Conservation (phyloP, 495 filamentous ascomycete species). For the Aspergillus diversus region DNA sequence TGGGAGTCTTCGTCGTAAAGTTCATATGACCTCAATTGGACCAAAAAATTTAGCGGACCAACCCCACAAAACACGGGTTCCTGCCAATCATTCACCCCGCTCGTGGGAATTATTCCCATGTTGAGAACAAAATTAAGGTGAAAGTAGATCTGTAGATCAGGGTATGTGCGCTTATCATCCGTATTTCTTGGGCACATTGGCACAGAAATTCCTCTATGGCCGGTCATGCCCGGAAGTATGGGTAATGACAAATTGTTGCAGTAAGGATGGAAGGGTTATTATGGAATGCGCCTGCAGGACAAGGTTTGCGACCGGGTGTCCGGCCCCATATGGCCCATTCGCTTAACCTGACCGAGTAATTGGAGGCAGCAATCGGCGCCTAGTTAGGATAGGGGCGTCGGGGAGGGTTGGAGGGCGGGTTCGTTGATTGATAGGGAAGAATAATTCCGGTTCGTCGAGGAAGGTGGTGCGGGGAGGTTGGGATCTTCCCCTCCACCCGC, state of each 20-base stretch:
- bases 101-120: background rate
- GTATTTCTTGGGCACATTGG: background rate
- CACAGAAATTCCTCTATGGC: background rate
- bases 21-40: too few species aligned
- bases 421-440: background rate
- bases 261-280: conserved; percentile 4
- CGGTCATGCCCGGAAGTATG: background rate
- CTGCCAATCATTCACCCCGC: too few species aligned
- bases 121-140: conserved; percentile 3
- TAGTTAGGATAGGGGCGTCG: background rate
- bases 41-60: too few species aligned
- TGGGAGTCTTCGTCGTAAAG: too few species aligned
- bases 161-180: conserved; percentile 7
- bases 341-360: background rate
- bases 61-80: too few species aligned
- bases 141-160: conserved; percentile 8
- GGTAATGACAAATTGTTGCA: conserved; percentile 15
- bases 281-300: conserved; percentile 3
- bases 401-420: background rate
- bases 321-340: background rate
- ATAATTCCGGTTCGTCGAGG: conserved; percentile 13
- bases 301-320: conserved; percentile 13
- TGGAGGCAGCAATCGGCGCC: background rate
- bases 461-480: background rate
- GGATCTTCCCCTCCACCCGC: background rate